Evolutionary conservation across 257 asterid species (phyloP).

Genomic region (Nicotiana otophora): DNA sequence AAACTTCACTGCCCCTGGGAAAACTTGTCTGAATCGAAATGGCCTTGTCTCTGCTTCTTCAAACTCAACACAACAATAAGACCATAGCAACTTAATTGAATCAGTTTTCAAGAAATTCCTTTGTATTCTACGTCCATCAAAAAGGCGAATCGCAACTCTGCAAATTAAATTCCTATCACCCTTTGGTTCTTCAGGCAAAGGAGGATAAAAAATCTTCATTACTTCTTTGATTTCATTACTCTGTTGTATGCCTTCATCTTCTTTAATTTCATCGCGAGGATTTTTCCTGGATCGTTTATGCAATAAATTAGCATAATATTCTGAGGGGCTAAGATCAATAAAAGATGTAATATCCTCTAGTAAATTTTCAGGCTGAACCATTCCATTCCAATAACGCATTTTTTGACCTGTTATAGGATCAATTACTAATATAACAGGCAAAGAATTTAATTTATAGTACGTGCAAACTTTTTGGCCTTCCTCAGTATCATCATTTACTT

Average conservation of each 20-base stretch:
- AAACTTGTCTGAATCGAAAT: not conserved
- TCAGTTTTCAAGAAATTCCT: not conserved
- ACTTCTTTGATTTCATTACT: not conserved
- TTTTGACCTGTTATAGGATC: conserved; percentile 1
- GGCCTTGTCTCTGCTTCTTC: not conserved
- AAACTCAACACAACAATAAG: not conserved
- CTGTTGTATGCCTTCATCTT: not conserved
- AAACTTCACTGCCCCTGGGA: not conserved
- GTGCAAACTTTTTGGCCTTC: not conserved
- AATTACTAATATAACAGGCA: conserved; percentile 3
- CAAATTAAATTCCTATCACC: not conserved
- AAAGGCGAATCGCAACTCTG: not conserved
- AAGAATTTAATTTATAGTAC: not conserved
- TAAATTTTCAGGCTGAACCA: not conserved
- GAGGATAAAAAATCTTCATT: not conserved
- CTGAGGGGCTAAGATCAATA: not conserved
- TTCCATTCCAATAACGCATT: not conserved
- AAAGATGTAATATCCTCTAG: not conserved
- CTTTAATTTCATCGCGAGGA: not conserved
- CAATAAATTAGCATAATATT: not conserved
- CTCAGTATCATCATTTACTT: not conserved
- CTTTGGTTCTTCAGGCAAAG: not conserved
- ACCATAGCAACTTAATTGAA: conserved; percentile 5
- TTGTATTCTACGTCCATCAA: conserved; percentile 6
- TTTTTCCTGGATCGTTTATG: not conserved